Percentiles rank a stretch among this genome's conserved stretches.
phyloP scores from a whole-genome alignment of 371 early-diverging fungal genomes.

The Mucor racemosus region DNA sequence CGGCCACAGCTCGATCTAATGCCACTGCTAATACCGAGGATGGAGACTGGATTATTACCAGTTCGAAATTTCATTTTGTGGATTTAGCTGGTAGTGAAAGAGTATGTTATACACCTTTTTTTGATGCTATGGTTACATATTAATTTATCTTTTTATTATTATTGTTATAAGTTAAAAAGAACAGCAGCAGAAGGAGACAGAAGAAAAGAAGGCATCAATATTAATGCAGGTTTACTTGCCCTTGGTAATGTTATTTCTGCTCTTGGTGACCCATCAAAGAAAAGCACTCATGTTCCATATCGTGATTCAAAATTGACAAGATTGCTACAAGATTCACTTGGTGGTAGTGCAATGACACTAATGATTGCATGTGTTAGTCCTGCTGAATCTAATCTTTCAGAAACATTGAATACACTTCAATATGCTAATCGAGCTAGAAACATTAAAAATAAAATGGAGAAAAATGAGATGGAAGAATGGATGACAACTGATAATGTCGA shows the following conservation, averaged over 20 bases:
- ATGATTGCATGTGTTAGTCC: constrained; percentile 96
- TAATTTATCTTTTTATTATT: background rate
- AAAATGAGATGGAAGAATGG: constrained; percentile 76
- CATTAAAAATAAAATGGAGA: constrained; percentile 82
- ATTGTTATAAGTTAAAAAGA: constrained; percentile 80
- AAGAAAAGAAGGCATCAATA: constrained; percentile 97
- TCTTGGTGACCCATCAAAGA: constrained; percentile 86
- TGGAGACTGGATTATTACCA: constrained; percentile 57
- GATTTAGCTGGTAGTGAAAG: constrained; percentile 99
- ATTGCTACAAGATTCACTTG: constrained; percentile 95
- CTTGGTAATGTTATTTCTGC: constrained; percentile 99
- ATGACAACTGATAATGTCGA: constrained; percentile 67
- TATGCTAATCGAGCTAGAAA: constrained; percentile 93
- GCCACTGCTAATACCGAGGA: constrained; percentile 32
- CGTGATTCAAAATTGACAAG: constrained; percentile 99
- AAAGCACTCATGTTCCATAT: constrained; percentile 87
- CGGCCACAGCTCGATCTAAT: background rate
- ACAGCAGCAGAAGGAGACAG: constrained; percentile 95
- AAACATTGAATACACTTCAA: constrained; percentile 92
- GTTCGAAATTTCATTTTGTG: constrained; percentile 96
- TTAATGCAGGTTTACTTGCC: constrained; percentile 97
- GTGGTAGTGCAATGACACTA: constrained; percentile 90
- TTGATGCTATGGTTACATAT: background rate
- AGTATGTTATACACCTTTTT: constrained; percentile 23
- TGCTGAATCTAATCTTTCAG: constrained; percentile 80